These are phyloP conservation scores for Liriodendron chinense DNA, from an alignment of 164 flowering plant genomes.

Conservation along the genomic window DNA sequence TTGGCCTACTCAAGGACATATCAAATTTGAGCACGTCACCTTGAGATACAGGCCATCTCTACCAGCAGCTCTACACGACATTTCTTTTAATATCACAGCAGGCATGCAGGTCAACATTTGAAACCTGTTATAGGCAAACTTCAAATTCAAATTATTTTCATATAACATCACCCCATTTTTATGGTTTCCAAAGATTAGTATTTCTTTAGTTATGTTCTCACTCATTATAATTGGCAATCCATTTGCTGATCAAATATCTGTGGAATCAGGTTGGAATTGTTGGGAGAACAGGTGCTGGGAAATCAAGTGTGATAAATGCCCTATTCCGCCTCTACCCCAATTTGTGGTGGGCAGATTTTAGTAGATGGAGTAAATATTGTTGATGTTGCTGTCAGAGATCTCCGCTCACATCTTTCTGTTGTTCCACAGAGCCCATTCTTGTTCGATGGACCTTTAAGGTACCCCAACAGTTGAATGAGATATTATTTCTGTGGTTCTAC, in stretches of 20 bases:
- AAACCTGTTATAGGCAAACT: neutral
- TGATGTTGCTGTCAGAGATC: constrained; percentile 60
- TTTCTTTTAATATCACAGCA: constrained; percentile 61
- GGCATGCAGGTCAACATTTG: constrained; percentile 56
- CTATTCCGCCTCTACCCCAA: constrained; percentile 78
- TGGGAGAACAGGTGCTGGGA: constrained; percentile 99
- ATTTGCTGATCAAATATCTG: neutral
- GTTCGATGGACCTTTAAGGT: constrained; percentile 66
- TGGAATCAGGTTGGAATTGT: constrained; percentile 79
- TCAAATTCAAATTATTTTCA: neutral
- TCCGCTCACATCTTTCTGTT: constrained; percentile 69
- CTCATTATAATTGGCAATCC: neutral
- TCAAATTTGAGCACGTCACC: constrained; percentile 76
- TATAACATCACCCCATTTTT: no score
- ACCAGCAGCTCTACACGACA: constrained; percentile 62
- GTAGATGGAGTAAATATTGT: constrained; percentile 67
- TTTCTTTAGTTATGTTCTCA: neutral
- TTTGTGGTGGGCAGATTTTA: constrained; percentile 60
- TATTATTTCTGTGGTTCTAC: neutral
- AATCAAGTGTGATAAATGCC: constrained; percentile 87
- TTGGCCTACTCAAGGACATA: constrained; percentile 74
- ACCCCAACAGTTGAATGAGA: neutral
- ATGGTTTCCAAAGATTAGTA: neutral
- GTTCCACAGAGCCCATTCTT: constrained; percentile 97
- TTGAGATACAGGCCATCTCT: constrained; percentile 74